phyloP scores from a whole-genome alignment of 768 basidiomycete genomes.

The Hericium alpestre region DNA sequence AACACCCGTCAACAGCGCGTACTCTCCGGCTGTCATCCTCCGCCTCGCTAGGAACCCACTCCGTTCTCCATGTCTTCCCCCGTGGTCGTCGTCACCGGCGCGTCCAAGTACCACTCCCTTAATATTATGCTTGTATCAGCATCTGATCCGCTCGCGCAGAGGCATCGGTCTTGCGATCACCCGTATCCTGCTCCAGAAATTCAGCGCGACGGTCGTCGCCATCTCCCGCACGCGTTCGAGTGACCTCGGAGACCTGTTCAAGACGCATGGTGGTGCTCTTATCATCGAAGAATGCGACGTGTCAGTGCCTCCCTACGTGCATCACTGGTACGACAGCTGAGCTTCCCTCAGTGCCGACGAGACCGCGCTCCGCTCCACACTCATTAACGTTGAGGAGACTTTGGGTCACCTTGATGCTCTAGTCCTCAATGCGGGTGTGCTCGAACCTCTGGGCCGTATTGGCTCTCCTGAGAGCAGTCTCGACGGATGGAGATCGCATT shows the following conservation, averaged over 20 bases:
- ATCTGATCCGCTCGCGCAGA: conserved; percentile 18
- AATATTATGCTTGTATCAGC: conserved; percentile 14
- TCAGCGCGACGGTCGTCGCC: conserved; percentile 61
- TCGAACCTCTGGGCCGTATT: conserved; percentile 61
- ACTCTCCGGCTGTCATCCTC: conserved; percentile 4
- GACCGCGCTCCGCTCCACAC: conserved; percentile 40
- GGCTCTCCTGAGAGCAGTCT: conserved; percentile 37
- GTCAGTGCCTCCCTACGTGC: conserved; percentile 32
- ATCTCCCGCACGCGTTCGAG: conserved; percentile 60
- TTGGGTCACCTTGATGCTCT: conserved; percentile 66
- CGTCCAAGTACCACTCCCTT: conserved; percentile 46
- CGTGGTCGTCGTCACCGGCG: conserved; percentile 75
- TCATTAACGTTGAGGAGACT: conserved; percentile 38
- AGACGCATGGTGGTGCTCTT: conserved; percentile 30
- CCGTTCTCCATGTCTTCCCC: conserved; percentile 27
- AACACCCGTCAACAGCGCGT: conserved; percentile 6
- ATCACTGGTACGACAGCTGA: background rate
- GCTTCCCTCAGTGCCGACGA: conserved; percentile 44
- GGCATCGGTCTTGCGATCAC: conserved; percentile 78
- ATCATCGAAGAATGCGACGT: conserved; percentile 62
- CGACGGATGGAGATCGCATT: conserved; percentile 57
- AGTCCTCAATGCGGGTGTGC: conserved; percentile 73
- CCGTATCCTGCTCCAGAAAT: conserved; percentile 48
- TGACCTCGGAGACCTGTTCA: conserved; percentile 47
- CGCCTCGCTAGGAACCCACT: background rate